These are phyloP conservation scores for Raphanus sativus DNA, from an alignment of 345 rosid species.

Conservation along the genomic window DNA sequence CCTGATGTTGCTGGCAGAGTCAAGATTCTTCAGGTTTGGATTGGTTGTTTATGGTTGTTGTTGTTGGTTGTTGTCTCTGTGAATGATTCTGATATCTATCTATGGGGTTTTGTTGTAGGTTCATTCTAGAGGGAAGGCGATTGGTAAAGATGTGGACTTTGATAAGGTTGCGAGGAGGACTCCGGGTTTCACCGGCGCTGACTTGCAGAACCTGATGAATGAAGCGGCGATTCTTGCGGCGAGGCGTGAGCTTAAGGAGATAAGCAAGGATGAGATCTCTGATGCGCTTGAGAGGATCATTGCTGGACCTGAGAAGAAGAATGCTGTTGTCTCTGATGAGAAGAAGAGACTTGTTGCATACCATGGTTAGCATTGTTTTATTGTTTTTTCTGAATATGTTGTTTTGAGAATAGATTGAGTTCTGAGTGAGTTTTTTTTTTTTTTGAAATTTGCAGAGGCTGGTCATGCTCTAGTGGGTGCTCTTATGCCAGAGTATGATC, in stretches of 20 bases:
- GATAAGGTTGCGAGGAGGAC: conserved; percentile 95
- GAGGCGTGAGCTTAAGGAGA: conserved; percentile 94
- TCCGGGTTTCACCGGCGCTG: conserved; percentile 96
- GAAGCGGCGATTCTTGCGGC: conserved; percentile 99
- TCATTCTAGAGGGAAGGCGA: conserved; percentile 96
- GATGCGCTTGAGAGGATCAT: conserved; percentile 98
- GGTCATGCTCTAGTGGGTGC: conserved; percentile 98
- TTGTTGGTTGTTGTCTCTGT: too few species aligned
- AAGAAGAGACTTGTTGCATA: conserved; percentile 92
- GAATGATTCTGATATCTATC: too few species aligned
- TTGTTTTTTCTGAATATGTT: neutral
- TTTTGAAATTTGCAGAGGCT: conserved; percentile 58
- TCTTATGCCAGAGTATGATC: conserved; percentile 95
- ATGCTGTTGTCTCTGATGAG: conserved; percentile 91
- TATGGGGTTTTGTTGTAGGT: conserved; percentile 30
- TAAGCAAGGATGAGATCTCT: conserved; percentile 93
- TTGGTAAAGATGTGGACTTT: conserved; percentile 93
- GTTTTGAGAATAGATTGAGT: neutral
- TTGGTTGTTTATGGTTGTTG: too few species aligned
- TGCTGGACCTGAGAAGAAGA: conserved; percentile 99
- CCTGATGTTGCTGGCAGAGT: conserved; percentile 97
- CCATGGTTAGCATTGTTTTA: conserved; percentile 57
- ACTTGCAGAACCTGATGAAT: conserved; percentile 93
- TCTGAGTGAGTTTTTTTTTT: neutral
- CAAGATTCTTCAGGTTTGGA: conserved; percentile 66